phyloP scores from a whole-genome alignment of 371 early-diverging fungal species.

The Mortierella sp. region DNA sequence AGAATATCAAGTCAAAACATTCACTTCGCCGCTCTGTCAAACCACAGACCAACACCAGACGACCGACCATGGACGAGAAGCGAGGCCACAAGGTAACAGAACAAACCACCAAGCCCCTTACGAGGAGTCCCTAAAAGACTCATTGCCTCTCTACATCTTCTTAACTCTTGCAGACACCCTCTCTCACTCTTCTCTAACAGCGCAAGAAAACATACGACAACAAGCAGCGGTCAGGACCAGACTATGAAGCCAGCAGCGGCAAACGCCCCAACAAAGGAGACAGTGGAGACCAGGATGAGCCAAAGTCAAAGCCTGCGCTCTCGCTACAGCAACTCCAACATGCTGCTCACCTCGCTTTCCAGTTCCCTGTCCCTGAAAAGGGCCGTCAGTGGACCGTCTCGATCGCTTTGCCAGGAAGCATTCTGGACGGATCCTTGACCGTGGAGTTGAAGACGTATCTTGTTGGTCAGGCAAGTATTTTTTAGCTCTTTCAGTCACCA shows the following conservation, averaged over 20 bases:
- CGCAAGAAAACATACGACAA: constrained; percentile 60
- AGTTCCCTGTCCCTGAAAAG: constrained; percentile 39
- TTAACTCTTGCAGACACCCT: no score
- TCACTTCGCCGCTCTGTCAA: no score
- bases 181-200: no score
- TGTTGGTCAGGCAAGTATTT: constrained; percentile 70
- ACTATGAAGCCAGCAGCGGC: constrained; percentile 47
- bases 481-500: not conserved
- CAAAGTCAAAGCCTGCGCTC: constrained; percentile 36
- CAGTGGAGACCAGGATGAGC: constrained; percentile 20
- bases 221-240: constrained; percentile 63
- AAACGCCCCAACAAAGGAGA: constrained; percentile 29
- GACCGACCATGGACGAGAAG: constrained; percentile 29
- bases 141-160: no score
- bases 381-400: constrained; percentile 71
- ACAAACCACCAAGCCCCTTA: no score
- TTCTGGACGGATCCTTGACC: constrained; percentile 75
- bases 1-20: not conserved
- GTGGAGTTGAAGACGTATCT: constrained; percentile 78
- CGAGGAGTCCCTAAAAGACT: no score
- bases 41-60: no score
- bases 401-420: constrained; percentile 77
- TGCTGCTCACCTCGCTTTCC: constrained; percentile 35
- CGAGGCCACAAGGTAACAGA: constrained; percentile 27
- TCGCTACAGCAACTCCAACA: constrained; percentile 50